Evolutionary conservation across 352 stramenopile genomes (phyloP).

Genomic region (Phytophthora lateralis): DNA sequence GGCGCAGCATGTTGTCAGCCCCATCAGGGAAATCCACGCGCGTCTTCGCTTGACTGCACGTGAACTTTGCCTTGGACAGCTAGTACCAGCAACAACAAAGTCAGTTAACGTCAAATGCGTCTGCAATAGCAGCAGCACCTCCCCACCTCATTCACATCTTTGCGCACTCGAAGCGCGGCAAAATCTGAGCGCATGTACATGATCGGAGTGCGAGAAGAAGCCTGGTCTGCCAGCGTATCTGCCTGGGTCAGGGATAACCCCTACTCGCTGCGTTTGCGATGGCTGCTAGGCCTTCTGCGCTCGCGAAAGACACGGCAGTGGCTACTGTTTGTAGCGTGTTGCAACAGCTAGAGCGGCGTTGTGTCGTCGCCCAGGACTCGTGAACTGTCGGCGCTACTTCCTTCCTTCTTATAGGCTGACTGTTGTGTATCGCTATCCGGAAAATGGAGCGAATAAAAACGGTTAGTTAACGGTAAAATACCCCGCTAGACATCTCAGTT

Average conservation of each 20-base stretch:
- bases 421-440: background rate
- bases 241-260: slow-evolving; percentile 1
- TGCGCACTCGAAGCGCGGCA: slow-evolving; percentile 77
- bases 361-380: background rate
- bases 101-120: slow-evolving; percentile 10
- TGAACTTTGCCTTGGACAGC: slow-evolving; percentile 85
- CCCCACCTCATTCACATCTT: slow-evolving; percentile 85
- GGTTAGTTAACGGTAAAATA: slow-evolving; percentile 3
- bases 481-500: slow-evolving; percentile 8
- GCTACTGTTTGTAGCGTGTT: background rate
- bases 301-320: background rate
- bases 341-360: background rate
- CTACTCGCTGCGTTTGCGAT: background rate
- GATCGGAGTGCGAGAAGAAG: slow-evolving; percentile 14
- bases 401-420: slow-evolving; percentile 4
- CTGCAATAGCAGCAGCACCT: background rate
- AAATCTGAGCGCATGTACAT: slow-evolving; percentile 85
- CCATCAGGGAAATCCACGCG: slow-evolving; percentile 86
- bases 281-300: background rate
- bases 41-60: slow-evolving; percentile 75
- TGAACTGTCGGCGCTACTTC: background rate
- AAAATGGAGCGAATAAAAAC: background rate
- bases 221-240: slow-evolving; percentile 10
- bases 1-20: slow-evolving; percentile 75
- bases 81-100: slow-evolving; percentile 23